Evolutionary conservation across 192 early-diverging fungal species (phyloP).

Genomic region (Entophlyctis luteolus): DNA sequence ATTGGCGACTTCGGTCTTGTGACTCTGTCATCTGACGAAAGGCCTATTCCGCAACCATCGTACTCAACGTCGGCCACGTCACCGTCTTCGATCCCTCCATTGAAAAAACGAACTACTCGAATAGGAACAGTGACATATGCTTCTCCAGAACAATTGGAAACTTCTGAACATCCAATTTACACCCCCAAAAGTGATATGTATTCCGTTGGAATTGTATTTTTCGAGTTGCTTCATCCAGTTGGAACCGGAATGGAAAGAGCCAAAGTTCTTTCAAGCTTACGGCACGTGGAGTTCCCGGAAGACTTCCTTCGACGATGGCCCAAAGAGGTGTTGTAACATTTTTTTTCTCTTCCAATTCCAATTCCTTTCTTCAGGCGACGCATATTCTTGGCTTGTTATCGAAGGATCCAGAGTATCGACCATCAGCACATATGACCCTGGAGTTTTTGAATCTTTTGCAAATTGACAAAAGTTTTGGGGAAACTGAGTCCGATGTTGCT

Average conservation of each 20-base stretch:
- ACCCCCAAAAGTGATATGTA: slow-evolving; percentile 75
- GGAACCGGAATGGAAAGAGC: slow-evolving; percentile 88
- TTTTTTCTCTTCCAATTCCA: slow-evolving; percentile 2
- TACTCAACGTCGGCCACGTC: not conserved
- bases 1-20: slow-evolving; percentile 98
- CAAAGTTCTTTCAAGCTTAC: slow-evolving; percentile 59
- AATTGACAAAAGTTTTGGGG: too few species aligned
- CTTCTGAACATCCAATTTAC: slow-evolving; percentile 39
- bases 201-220: slow-evolving; percentile 92
- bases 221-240: slow-evolving; percentile 89
- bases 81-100: not conserved
- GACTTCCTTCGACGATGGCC: slow-evolving; percentile 65
- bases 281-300: slow-evolving; percentile 63
- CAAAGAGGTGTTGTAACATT: slow-evolving; percentile 53
- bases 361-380: slow-evolving; percentile 49
- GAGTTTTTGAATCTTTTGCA: slow-evolving; percentile 52
- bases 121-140: slow-evolving; percentile 81
- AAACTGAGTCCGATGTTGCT: too few species aligned
- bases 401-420: slow-evolving; percentile 65
- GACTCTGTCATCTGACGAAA: slow-evolving; percentile 42
- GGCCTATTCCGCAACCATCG: not conserved
- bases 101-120: slow-evolving; percentile 41
- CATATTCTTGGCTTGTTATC: slow-evolving; percentile 82
- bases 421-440: slow-evolving; percentile 65
- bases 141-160: slow-evolving; percentile 74